A percentile compares a stretch with the other conserved stretches of the same genome.
Evolutionary conservation across 139 green algal genomes (phyloP).

Genomic region (Dunaliella sp.): DNA sequence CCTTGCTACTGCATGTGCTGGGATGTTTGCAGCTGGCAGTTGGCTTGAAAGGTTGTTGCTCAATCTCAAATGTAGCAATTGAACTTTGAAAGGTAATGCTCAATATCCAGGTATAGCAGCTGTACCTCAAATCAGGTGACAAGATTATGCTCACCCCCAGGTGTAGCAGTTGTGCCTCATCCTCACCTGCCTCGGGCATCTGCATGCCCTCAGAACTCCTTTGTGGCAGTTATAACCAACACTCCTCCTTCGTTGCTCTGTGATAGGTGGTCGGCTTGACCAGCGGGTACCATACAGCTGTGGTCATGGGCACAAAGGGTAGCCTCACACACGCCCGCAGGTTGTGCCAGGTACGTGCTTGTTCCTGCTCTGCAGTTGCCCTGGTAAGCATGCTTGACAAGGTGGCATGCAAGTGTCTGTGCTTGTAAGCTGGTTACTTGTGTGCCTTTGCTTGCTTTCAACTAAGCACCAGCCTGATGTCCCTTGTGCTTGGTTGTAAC

Average conservation of each 20-base stretch:
- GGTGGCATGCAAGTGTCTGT: no score
- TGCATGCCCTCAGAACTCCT: no score
- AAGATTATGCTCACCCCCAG: neutral
- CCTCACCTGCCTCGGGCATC: neutral
- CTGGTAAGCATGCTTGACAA: no score
- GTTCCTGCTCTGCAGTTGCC: no score
- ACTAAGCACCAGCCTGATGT: neutral
- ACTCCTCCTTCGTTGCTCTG: neutral
- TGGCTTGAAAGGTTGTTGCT: no score
- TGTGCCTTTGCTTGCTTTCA: no score
- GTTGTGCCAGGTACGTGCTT: neutral
- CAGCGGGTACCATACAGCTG: constrained; percentile 62
- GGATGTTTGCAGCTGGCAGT: no score
- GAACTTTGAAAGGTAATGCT: neutral
- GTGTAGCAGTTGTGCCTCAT: neutral
- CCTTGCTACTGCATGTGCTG: no score
- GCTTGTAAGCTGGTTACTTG: neutral
- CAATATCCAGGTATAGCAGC: neutral
- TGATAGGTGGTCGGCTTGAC: constrained; percentile 67
- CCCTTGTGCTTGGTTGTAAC: neutral
- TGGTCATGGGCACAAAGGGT: constrained; percentile 62
- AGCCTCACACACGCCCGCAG: constrained; percentile 15
- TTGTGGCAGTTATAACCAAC: no score
- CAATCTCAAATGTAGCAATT: neutral
- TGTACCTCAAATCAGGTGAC: neutral